These are phyloP conservation scores for Ciborinia camelliae DNA, from an alignment of 2,329 filamentous ascomycete species.

Conservation along the genomic window DNA sequence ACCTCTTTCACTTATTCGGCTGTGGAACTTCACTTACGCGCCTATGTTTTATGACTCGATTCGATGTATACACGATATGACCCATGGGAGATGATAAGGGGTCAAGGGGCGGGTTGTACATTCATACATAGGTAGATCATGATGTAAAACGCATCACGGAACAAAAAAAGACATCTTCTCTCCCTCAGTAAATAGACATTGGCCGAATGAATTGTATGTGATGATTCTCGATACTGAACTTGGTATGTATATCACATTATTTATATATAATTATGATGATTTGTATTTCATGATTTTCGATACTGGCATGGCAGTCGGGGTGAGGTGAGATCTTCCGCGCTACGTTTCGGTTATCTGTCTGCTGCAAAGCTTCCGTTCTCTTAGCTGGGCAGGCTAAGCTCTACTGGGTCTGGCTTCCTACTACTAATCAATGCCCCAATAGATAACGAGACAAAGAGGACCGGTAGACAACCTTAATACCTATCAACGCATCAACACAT, in stretches of 20 bases:
- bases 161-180: slow-evolving; percentile 12
- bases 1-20: slow-evolving; percentile 1
- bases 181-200: not conserved
- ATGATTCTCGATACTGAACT: not conserved
- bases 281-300: not conserved
- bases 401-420: too few species aligned
- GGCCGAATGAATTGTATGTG: not conserved
- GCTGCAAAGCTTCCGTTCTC: not conserved
- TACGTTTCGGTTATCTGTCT: not conserved
- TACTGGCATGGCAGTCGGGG: too few species aligned
- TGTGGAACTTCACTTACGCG: slow-evolving; percentile 2
- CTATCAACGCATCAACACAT: not conserved
- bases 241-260: not conserved
- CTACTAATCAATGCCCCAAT: slow-evolving; percentile 2
- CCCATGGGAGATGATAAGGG: not conserved
- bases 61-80: slow-evolving; percentile 4
- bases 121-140: slow-evolving; percentile 2
- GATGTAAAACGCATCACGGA: slow-evolving; percentile 6
- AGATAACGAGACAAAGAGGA: slow-evolving; percentile 14
- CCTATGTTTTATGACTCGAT: slow-evolving; percentile 7
- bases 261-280: not conserved
- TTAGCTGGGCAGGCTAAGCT: too few species aligned
- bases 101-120: slow-evolving; percentile 1
- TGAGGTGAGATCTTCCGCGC: too few species aligned
- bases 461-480: too few species aligned